Conservation (phyloP, 78 protist species). For the Tieghemostelium lacteum region DNA sequence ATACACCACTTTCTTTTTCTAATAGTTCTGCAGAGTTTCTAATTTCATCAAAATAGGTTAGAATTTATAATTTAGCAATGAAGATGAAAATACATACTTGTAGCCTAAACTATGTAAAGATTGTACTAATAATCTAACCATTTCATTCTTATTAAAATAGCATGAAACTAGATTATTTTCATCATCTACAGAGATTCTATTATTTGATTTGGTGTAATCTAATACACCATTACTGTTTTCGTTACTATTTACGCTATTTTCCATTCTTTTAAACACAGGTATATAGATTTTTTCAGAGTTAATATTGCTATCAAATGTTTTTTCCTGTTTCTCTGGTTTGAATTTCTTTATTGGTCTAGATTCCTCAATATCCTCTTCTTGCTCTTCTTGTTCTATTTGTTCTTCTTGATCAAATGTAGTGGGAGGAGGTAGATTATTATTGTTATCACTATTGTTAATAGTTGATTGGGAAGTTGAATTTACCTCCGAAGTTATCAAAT, state of each 20-base stretch:
- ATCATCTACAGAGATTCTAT: not conserved
- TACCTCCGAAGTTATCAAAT: not conserved
- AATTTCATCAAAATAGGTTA: not conserved
- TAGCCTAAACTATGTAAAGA: constrained; percentile 56
- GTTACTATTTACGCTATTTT: not conserved
- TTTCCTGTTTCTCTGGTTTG: too few relatives aligned
- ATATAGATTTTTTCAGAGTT: not conserved
- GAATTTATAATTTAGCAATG: not conserved
- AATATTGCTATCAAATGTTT: not conserved
- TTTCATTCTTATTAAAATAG: constrained; percentile 35
- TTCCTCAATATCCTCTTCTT: not conserved
- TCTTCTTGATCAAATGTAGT: not conserved
- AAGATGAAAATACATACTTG: constrained; percentile 26
- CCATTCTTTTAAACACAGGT: not conserved
- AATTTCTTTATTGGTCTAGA: not conserved
- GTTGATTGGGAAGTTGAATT: not conserved
- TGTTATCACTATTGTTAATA: not conserved
- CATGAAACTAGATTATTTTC: too few relatives aligned
- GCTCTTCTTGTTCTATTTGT: not conserved
- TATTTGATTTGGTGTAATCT: not conserved
- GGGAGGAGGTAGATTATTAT: not conserved
- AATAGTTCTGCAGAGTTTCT: constrained; percentile 65
- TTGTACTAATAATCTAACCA: constrained; percentile 57
- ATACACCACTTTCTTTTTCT: constrained; percentile 61
- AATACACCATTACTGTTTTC: not conserved